phyloP scores from a whole-genome alignment of 768 basidiomycete species.

The Lactarius tabidus region DNA sequence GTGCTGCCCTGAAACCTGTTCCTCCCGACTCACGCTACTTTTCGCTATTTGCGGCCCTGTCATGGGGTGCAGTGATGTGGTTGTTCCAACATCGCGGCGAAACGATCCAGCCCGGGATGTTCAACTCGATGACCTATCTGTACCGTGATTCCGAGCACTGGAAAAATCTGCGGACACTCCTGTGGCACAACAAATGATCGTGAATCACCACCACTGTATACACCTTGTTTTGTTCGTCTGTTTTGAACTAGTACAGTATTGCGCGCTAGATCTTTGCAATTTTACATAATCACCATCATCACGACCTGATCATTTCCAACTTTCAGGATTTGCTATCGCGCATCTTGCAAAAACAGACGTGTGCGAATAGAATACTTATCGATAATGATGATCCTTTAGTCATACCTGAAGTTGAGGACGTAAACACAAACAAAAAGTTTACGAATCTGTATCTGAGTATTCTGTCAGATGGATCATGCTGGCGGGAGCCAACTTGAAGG shows the following conservation, averaged over 20 bases:
- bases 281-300: conserved; percentile 13
- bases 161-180: conserved; percentile 72
- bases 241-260: background rate
- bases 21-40: conserved; percentile 87
- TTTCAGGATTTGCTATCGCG: background rate
- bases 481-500: conserved; percentile 12
- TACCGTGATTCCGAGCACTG: conserved; percentile 92
- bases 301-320: background rate
- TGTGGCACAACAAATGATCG: conserved; percentile 84
- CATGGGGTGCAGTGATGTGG: conserved; percentile 98
- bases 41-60: conserved; percentile 77
- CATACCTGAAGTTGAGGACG: conserved; percentile 10
- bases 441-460: conserved; percentile 17
- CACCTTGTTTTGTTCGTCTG: background rate
- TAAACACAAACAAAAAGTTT: conserved; percentile 11
- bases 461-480: conserved; percentile 11
- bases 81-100: conserved; percentile 83
- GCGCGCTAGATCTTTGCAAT: conserved; percentile 1
- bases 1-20: conserved; percentile 54
- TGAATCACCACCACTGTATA: background rate
- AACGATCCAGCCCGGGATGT: conserved; percentile 96
- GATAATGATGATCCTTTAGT: conserved; percentile 24
- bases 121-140: conserved; percentile 92
- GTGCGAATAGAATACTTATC: conserved; percentile 21
- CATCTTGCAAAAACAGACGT: background rate